Base-by-base conservation (phyloP, 139 green algal genomes). In the Edaphochlamys debaryana region DNA sequence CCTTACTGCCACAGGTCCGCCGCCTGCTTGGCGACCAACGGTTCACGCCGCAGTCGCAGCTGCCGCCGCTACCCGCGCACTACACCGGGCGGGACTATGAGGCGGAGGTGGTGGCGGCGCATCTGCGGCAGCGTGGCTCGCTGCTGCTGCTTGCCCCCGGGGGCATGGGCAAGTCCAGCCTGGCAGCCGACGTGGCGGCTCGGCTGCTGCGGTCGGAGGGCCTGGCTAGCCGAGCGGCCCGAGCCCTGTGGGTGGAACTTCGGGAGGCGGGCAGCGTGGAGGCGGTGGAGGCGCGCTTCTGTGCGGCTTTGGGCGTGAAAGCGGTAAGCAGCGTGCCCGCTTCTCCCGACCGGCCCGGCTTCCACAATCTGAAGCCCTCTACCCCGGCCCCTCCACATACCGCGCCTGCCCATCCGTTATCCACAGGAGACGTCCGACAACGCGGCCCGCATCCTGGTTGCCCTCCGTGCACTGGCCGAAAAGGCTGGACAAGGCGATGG, bases 261-360 rank as follows among this genome's bases (percentile, higher is more conserved):
- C 32, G 38, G 2, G 52, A 62, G 36, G 74, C 74, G 30, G 0
- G 37, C 38, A 81, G 5, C 40, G 27, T 2, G 1, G 29, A 19
- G 6, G 54, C 71, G 34, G 56, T 81, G 58, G 60, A 58, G 38
- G 23, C 27, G 11, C 74, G 58, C 74, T 81, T 81, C 74, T 81
- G 74, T 29, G 52, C 60, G 3, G 20, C 74, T 6, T 20, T 58
- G 38, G 74, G 37, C 48, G 5, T 80, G 8, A 11, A 36, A 6
- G 22, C 8, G 72, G 72, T 69, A 34, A 77, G 58, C 15, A 23
- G n/a, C n/a, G n/a, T n/a, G n/a, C n/a, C n/a, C n/a, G n/a, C n/a
- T n/a, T n/a, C n/a, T n/a, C n/a, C n/a, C n/a, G n/a, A n/a, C n/a
- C n/a, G n/a, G n/a, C n/a, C n/a, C n/a, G n/a, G n/a, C n/a, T n/a